Evolutionary conservation across 345 rosid genomes (phyloP).

Genomic region (Nephelium lappaceum): DNA sequence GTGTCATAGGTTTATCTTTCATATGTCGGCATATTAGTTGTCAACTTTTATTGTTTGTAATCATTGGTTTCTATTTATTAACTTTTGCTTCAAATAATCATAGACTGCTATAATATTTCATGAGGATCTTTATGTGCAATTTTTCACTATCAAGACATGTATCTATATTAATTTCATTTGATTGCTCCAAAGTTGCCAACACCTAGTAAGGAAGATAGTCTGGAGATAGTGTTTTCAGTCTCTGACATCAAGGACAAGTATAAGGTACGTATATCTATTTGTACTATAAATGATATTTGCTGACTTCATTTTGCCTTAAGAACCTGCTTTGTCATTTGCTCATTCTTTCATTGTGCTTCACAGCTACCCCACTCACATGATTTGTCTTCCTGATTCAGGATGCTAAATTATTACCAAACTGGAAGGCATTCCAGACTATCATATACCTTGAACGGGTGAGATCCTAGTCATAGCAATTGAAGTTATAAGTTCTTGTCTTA

Average conservation of each 20-base stretch:
- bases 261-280: conserved; percentile 47
- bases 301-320: neutral
- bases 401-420: conserved; percentile 65
- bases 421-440: conserved; percentile 94
- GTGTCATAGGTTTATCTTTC: neutral
- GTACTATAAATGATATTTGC: conserved; percentile 8
- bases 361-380: neutral
- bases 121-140: neutral
- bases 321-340: conserved; percentile 13
- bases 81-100: neutral
- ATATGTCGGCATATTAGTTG: neutral
- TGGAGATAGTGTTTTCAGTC: conserved; percentile 49
- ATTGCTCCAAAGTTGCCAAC: conserved; percentile 33
- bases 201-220: conserved; percentile 39
- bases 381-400: conserved; percentile 46
- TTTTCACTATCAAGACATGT: conserved; percentile 10
- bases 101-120: neutral
- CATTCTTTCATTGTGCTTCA: neutral
- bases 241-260: conserved; percentile 70
- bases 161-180: neutral
- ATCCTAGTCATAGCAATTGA: conserved; percentile 13
- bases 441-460: conserved; percentile 88
- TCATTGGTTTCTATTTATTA: neutral
- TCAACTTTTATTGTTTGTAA: neutral
- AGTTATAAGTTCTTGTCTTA: neutral